Evolutionary conservation across 2,329 filamentous ascomycete species (phyloP), one percentile per base, ranked within the genome.

Genomic region (Phaeosphaeria sp.): DNA sequence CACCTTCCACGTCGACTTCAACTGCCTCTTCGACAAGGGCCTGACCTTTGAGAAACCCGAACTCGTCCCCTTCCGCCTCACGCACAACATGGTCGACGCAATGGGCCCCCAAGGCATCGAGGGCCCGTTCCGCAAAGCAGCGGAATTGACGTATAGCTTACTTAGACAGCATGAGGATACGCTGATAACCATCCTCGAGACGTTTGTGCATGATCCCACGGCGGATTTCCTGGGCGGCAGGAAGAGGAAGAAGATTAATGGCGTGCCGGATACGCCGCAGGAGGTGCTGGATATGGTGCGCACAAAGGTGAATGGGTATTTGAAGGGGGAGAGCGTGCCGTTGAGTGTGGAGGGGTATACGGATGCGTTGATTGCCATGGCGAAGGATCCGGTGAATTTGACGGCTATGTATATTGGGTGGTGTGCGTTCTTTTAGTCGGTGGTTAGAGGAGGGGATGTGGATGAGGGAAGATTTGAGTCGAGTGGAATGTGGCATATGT

Each of bases 21-120:
- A 99, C 80, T 99, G 96, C 77, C 87, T 99, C 4, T 99, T 99
- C 76, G 96, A 99, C 81, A 99, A 99, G 68, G 95, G 95, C 1
- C 86, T 94, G 42, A 97, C 93, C 0, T 98, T 99, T 74, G 90
- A 93, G 61, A 96, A 96, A 77, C 94, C 95, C 0, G 95, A 99
- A 78, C 84, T 91, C 27, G 95, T 99, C 1, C 96, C 95, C 1
- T 99, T 99, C 83, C 91, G 96, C 17, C 84, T 99, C 43, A 99
- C 95, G 3, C 94, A 97, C 83, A 99, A 99, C 79, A 98, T 99
- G 94, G 87, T 96, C 36, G 92, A 96, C 63, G 96, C 95, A 11
- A 98, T 99, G 88, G 95, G 95, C 5, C 89, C 96, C 21, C 94
- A 96, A 73, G 92, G 93, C 59, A 92, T 95, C 74, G 95, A 98